These are phyloP conservation scores for Colletotrichum sp. DNA, from an alignment of 2,329 filamentous ascomycete species.

Conservation along the genomic window DNA sequence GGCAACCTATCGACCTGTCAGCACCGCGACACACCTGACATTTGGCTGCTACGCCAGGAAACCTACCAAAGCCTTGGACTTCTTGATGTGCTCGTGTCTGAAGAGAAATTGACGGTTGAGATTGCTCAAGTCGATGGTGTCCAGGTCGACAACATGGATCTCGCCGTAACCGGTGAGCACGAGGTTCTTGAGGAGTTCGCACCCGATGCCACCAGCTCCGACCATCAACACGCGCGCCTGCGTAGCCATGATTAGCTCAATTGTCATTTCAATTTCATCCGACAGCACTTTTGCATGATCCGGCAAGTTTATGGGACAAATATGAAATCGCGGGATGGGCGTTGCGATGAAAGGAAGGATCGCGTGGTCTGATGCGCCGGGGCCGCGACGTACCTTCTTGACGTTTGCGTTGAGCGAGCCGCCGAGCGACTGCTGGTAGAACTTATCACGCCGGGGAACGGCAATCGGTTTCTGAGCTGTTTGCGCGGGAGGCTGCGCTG, in stretches of 20 bases:
- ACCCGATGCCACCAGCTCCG: constrained; percentile 95
- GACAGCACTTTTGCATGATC: neutral
- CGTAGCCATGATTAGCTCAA: constrained; percentile 35
- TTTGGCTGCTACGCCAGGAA: neutral
- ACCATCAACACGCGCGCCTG: constrained; percentile 92
- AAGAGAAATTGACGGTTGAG: constrained; percentile 98
- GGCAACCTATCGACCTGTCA: constrained; percentile 68
- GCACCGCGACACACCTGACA: neutral
- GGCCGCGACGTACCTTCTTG: constrained; percentile 64
- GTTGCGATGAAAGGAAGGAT: neutral
- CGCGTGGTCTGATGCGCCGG: constrained; percentile 18
- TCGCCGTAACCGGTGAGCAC: constrained; percentile 91
- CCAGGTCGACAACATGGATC: constrained; percentile 93
- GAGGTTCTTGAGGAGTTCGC: constrained; percentile 96
- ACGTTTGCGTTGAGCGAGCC: constrained; percentile 65
- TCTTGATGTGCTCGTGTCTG: constrained; percentile 96
- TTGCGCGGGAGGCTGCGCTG: constrained; percentile 9
- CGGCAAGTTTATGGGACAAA: neutral
- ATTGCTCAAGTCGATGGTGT: constrained; percentile 98
- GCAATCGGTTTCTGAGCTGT: constrained; percentile 21
- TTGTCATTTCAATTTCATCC: neutral
- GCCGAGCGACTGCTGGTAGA: constrained; percentile 71
- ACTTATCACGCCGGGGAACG: constrained; percentile 52
- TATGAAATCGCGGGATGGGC: neutral
- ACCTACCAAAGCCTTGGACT: constrained; percentile 87